phyloP scores from a whole-genome alignment of 768 basidiomycete species.

The Postia placenta region DNA sequence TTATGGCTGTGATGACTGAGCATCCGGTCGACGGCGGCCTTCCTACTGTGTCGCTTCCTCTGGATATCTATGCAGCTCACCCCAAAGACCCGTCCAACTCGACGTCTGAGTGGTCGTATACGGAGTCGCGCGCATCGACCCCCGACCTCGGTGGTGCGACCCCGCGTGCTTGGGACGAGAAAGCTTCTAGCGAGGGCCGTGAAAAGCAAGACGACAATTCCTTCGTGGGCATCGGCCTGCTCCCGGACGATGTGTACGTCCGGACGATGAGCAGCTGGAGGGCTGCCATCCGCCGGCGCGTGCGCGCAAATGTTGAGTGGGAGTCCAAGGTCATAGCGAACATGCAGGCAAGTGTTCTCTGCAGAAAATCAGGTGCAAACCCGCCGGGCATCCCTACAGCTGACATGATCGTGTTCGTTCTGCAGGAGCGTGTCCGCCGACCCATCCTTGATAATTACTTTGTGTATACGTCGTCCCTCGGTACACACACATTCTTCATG shows the following conservation, averaged over 20 bases:
- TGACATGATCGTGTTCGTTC: constrained; percentile 12
- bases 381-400: too few species aligned
- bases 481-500: constrained; percentile 94
- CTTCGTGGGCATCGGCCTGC: constrained; percentile 19
- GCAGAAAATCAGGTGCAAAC: too few species aligned
- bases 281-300: constrained; percentile 45
- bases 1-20: background rate
- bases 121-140: constrained; percentile 15
- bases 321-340: constrained; percentile 59
- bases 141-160: constrained; percentile 7
- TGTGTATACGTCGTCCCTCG: constrained; percentile 74
- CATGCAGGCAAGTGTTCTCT: constrained; percentile 54
- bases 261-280: constrained; percentile 61
- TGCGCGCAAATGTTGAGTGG: constrained; percentile 46
- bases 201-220: constrained; percentile 2
- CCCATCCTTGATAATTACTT: constrained; percentile 78
- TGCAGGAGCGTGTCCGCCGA: constrained; percentile 46
- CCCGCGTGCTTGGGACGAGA: constrained; percentile 2
- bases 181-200: background rate
- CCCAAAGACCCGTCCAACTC: background rate
- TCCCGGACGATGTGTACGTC: constrained; percentile 53
- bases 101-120: background rate
- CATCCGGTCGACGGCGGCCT: background rate
- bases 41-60: background rate
- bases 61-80: background rate